phyloP scores from a whole-genome alignment of 75 land plant species.

The Pseudotsuga menziesii region DNA sequence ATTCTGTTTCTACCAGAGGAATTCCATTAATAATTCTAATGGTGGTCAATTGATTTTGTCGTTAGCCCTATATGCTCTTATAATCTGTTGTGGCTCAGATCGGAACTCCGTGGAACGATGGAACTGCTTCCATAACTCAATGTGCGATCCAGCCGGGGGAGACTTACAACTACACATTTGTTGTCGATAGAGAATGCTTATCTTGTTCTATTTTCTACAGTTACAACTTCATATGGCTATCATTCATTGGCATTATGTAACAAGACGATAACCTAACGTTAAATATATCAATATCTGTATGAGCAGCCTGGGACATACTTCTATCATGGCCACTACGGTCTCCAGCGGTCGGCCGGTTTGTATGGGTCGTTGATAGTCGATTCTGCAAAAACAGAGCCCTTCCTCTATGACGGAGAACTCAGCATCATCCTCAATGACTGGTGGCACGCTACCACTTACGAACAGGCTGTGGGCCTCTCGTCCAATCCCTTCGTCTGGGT shows the following conservation, averaged over 20 bases:
- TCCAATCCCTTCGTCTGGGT: slow-evolving; percentile 62
- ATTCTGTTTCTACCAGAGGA: slow-evolving; percentile 11
- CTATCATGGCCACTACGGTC: slow-evolving; percentile 85
- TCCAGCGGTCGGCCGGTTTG: slow-evolving; percentile 77
- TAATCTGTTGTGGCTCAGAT: too few relatives aligned
- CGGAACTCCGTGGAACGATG: slow-evolving; percentile 51
- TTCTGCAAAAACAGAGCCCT: slow-evolving; percentile 33
- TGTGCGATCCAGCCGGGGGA: slow-evolving; percentile 76
- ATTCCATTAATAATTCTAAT: too few relatives aligned
- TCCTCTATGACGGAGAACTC: slow-evolving; percentile 34
- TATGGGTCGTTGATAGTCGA: slow-evolving; percentile 83
- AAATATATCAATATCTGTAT: too few relatives aligned
- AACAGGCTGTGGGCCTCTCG: slow-evolving; percentile 56
- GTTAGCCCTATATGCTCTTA: too few relatives aligned
- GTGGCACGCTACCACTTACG: slow-evolving; percentile 49
- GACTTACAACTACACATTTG: slow-evolving; percentile 65
- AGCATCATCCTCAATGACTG: slow-evolving; percentile 64
- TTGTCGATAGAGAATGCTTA: slow-evolving; percentile 61
- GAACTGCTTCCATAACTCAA: slow-evolving; percentile 71
- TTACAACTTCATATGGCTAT: too few relatives aligned
- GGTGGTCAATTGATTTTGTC: too few relatives aligned
- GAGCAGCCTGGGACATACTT: slow-evolving; percentile 83
- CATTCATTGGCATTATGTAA: too few relatives aligned
- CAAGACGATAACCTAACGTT: too few relatives aligned
- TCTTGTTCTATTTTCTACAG: slow-evolving; percentile 22